Evolutionary conservation across 1,139 yeast species (phyloP), one percentile per base, ranked within the genome.

Genomic region (Pichia sp.): DNA sequence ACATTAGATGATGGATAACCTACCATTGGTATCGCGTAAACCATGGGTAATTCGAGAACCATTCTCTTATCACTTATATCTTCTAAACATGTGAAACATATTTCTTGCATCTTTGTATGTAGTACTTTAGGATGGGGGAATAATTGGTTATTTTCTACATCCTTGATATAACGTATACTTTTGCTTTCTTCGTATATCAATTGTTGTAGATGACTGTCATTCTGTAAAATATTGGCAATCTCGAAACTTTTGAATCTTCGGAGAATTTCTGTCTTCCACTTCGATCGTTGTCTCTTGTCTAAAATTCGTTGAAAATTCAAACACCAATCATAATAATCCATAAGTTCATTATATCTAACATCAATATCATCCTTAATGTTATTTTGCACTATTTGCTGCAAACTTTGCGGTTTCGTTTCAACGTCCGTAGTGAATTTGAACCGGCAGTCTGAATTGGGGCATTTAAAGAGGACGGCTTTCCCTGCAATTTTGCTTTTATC

Each of bases 361-460:
- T 48, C 52, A 2, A 3, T 10, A 2, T 20, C 27, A 29, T 46
- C 49, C 30, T 49, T 43, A 7, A 51, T 31, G 31, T 46, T 49
- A 6, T 36, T 44, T 9, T 24, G 45, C 31, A 51, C 51, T 4
- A 70, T 62, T 3, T 65, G 61, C 0, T 60, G 48, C 45, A 73
- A 52, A 1, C 71, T 59, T 40, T 67, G 67, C 3, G 72, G 72
- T 49, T 64, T 69, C 17, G 55, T 55, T 6, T 64, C 56, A 0
- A 62, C 46, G 2, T 64, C 67, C 0, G 72, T 64, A 14, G 60
- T 59, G 51, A 63, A 71, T 1, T 27, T 50, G 63, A 67, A 73
- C 0, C 50, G 43, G 53, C 74, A 70, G 9, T 49, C 30, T 1
- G 10, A 7, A 16, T 42, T 40, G 1, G 59, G 36, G 54, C 76